phyloP scores from a whole-genome alignment of 2,329 filamentous ascomycete genomes.

The Aspergillus sp. region DNA sequence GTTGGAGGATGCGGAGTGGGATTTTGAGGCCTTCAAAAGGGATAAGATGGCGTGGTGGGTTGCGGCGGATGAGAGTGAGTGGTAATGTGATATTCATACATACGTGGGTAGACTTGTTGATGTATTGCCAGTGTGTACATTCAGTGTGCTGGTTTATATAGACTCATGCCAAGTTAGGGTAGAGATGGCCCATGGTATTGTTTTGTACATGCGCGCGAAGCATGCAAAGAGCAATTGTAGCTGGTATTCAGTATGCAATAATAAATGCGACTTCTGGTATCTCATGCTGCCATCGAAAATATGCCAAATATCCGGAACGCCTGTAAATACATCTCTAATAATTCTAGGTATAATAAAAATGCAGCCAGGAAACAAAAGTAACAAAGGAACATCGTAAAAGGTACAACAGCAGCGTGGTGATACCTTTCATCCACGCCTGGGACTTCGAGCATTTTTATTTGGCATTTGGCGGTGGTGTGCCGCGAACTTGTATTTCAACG shows the following conservation, averaged over 20 bases:
- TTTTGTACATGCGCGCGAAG: background rate
- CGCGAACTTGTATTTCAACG: constrained; percentile 23
- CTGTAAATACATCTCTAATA: constrained; percentile 10
- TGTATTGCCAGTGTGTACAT: background rate
- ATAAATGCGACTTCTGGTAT: constrained; percentile 18
- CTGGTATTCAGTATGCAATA: background rate
- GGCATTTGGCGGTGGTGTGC: constrained; percentile 22
- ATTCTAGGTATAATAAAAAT: background rate
- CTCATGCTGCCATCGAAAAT: constrained; percentile 19
- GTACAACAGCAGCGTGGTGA: background rate
- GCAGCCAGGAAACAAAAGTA: background rate
- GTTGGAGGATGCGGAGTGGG: constrained; percentile 79
- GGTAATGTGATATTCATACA: constrained; percentile 20
- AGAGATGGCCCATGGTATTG: background rate
- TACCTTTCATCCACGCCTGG: background rate
- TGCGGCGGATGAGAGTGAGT: constrained; percentile 46
- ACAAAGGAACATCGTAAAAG: background rate
- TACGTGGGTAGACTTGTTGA: background rate
- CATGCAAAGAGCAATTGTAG: background rate
- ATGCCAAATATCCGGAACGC: constrained; percentile 7
- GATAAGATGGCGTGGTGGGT: constrained; percentile 69
- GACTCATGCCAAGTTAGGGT: background rate
- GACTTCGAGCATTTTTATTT: background rate
- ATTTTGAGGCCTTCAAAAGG: constrained; percentile 76
- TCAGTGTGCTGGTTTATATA: background rate